These are phyloP conservation scores for Podospora tetraspora DNA, from an alignment of 495 filamentous ascomycete species.

Conservation along the genomic window DNA sequence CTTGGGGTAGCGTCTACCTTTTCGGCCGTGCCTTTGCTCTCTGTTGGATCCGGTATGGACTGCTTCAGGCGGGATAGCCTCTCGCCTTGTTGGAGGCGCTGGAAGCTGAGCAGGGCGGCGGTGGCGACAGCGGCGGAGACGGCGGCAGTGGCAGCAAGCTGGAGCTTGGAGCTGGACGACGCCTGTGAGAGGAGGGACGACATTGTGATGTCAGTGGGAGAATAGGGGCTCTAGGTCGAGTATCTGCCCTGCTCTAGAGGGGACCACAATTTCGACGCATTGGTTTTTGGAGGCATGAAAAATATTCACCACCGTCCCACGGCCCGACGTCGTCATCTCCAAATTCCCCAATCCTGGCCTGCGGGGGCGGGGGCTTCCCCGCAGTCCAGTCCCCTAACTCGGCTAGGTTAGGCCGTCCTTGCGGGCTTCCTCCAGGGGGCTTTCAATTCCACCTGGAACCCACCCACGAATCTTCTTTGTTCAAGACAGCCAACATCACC, in stretches of 20 bases:
- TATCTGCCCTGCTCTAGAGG: not conserved
- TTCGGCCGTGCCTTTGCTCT: slow-evolving; percentile 27
- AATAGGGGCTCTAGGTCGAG: not conserved
- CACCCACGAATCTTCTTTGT: not conserved
- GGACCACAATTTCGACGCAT: not conserved
- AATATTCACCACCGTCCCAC: not conserved
- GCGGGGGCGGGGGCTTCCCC: not conserved
- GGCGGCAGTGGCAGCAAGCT: slow-evolving; percentile 71
- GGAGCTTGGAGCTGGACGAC: slow-evolving; percentile 38
- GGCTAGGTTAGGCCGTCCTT: not conserved
- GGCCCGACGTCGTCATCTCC: not conserved
- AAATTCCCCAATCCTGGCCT: not conserved
- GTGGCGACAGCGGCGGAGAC: slow-evolving; percentile 72
- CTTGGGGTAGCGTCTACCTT: slow-evolving; percentile 15
- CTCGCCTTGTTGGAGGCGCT: slow-evolving; percentile 57
- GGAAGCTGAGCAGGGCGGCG: slow-evolving; percentile 64
- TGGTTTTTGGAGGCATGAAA: not conserved
- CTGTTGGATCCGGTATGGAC: slow-evolving; percentile 59
- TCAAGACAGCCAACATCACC: not conserved
- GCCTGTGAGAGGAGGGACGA: slow-evolving; percentile 34
- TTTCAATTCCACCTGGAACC: no score
- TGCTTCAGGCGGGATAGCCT: slow-evolving; percentile 63
- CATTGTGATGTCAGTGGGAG: slow-evolving; percentile 24
- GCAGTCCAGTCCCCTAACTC: not conserved
- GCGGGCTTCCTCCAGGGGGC: not conserved